A percentile compares a stretch with the other conserved stretches of the same genome.
Evolutionary conservation across 2,329 filamentous ascomycete species (phyloP).

Genomic region (Colletotrichum chrysophilum): DNA sequence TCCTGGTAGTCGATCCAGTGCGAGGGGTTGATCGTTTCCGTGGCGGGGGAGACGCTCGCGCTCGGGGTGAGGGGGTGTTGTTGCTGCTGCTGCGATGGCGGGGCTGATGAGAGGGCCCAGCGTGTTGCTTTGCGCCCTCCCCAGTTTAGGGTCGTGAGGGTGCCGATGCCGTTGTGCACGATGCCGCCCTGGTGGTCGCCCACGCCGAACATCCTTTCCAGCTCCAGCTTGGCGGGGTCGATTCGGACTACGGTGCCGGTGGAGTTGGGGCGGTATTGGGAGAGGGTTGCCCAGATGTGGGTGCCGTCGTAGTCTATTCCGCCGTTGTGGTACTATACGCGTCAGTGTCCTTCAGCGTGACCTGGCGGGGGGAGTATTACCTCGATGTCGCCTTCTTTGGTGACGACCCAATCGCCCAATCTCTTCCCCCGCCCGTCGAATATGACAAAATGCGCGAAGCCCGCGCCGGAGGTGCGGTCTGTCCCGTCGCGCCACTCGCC

Average conservation of each 20-base stretch:
- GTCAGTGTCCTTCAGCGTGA: neutral
- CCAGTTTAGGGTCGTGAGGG: slow-evolving; percentile 50
- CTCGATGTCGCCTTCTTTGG: slow-evolving; percentile 31
- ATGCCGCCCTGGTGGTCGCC: slow-evolving; percentile 52
- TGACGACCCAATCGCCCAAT: slow-evolving; percentile 50
- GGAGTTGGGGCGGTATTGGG: slow-evolving; percentile 52
- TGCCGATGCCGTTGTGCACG: slow-evolving; percentile 39
- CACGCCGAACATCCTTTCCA: slow-evolving; percentile 37
- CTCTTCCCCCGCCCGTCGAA: slow-evolving; percentile 45
- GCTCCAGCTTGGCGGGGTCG: slow-evolving; percentile 39
- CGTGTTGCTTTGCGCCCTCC: slow-evolving; percentile 45
- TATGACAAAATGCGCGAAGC: slow-evolving; percentile 50
- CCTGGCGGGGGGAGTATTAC: neutral
- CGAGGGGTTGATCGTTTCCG: slow-evolving; percentile 39
- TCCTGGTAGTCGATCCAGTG: slow-evolving; percentile 56
- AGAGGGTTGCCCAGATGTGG: slow-evolving; percentile 50
- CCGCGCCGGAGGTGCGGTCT: slow-evolving; percentile 48
- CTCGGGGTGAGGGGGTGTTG: neutral
- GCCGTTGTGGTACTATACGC: slow-evolving; percentile 47
- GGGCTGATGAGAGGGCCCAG: slow-evolving; percentile 31
- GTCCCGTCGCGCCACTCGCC: slow-evolving; percentile 54
- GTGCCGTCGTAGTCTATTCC: slow-evolving; percentile 54
- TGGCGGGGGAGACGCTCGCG: slow-evolving; percentile 17
- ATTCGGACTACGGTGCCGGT: slow-evolving; percentile 47
- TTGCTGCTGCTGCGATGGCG: neutral